Evolutionary conservation across 148 eudicot genomes (phyloP), one percentile per base, ranked within the genome.

Genomic region (Amaranthus cruentus): DNA sequence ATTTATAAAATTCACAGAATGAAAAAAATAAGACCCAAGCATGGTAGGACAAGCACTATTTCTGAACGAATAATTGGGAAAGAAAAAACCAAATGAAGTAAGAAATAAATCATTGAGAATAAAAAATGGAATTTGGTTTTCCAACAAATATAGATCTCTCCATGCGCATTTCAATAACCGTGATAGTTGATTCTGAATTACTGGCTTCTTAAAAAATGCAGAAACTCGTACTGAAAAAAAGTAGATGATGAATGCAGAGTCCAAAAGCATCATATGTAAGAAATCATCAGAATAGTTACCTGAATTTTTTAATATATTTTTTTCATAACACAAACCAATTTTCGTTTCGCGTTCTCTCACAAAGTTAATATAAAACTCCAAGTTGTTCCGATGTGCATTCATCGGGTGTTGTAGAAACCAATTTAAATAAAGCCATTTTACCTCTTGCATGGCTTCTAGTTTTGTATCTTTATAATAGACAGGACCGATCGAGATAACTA

Each of bases 91-190:
- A 50, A 66, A 65, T n/a, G 67, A 75, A n/a, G 49, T n/a, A 57
- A 65, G 47, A 55, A 62, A 72, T 8, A 77, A 11, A 7, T 5
- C 60, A 18, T 77, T 50, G 4, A 78, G 69, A 28, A 69, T 44
- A 69, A 78, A 73, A 68, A 53, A 73, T 4, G 77, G 77, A 38
- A 78, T 57, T 68, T 78, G 81, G 55, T 78, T 73, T 53, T 73
- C 81, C n/a, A 50, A 54, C 54, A 73, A 21, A 6, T 42, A 44
- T 71, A 73, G 6, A 44, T 79, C 80, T 4, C 57, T 60, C 49
- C 12, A 10, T n/a, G 69, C 69, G 38, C 28, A 48, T 38, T 44
- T 4, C 6, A 62, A 50, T 50, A 73, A 7, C 47, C 52, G 46
- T 0, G 12, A 6, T 47, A 10, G 64, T 3, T 70, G 12, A 2